Evolutionary conservation across 2,329 filamentous ascomycete species (phyloP).

Genomic region (Cordyceps farinosa): DNA sequence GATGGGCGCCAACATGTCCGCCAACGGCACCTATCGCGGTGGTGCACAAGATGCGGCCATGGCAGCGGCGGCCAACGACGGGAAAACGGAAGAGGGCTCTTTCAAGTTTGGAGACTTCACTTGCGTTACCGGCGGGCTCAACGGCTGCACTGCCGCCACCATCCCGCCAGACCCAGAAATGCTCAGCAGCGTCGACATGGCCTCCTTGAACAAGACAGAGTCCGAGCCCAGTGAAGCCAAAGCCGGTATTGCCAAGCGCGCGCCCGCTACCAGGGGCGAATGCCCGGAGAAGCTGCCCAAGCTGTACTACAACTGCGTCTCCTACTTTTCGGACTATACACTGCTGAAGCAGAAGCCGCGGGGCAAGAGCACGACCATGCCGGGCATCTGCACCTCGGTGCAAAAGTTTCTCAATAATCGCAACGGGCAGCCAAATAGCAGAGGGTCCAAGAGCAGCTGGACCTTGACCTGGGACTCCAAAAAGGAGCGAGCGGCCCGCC

Average conservation of each 20-base stretch:
- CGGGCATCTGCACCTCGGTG: conserved; percentile 4
- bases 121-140: neutral
- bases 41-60: neutral
- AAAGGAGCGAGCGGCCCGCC: neutral
- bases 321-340: conserved; percentile 1
- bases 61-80: neutral
- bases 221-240: neutral
- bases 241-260: neutral
- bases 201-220: neutral
- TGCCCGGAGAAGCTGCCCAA: neutral
- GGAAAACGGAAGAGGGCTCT: neutral
- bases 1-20: neutral
- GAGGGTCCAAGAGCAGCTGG: neutral
- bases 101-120: conserved; percentile 1
- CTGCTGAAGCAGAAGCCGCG: neutral
- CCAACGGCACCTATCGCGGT: neutral
- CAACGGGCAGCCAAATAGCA: neutral
- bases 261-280: neutral
- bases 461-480: neutral
- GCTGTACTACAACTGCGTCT: conserved; percentile 3
- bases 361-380: neutral
- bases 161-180: neutral
- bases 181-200: neutral
- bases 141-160: neutral
- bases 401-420: conserved; percentile 1